A percentile compares a stretch with the other conserved stretches of the same genome.
Conservation (phyloP, 257 asterid species). For the Verbascum thapsus region DNA sequence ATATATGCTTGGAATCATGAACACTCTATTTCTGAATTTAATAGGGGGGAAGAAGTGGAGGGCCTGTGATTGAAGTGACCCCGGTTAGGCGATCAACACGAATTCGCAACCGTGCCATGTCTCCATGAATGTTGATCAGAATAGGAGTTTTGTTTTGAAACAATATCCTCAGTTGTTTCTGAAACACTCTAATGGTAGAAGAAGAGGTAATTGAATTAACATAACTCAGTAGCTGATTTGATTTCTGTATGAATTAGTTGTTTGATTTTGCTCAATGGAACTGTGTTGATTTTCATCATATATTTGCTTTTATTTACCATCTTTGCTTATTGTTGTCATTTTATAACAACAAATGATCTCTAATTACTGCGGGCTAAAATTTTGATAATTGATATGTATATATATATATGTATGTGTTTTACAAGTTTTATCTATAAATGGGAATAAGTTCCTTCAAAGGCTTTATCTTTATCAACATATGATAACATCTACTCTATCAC, state of each 20-base stretch:
- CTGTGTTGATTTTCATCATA: slow-evolving; percentile 4
- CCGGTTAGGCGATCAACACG: slow-evolving; percentile 78
- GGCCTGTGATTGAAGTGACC: slow-evolving; percentile 39
- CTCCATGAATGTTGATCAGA: slow-evolving; percentile 44
- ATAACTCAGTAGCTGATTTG: slow-evolving; percentile 10
- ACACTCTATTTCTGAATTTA: slow-evolving; percentile 21
- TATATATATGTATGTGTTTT: too few species aligned
- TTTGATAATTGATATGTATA: too few species aligned
- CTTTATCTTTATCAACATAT: neutral
- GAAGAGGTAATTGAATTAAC: neutral
- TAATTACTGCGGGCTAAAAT: neutral
- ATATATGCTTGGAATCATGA: too few species aligned
- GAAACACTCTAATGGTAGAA: neutral
- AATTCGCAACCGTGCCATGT: slow-evolving; percentile 52
- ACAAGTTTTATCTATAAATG: neutral
- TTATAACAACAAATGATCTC: neutral
- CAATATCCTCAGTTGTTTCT: slow-evolving; percentile 47
- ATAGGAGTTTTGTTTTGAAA: slow-evolving; percentile 28
- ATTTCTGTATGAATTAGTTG: slow-evolving; percentile 23
- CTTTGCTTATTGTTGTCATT: slow-evolving; percentile 2
- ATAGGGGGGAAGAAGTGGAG: slow-evolving; percentile 52
- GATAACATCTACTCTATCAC: slow-evolving; percentile 3
- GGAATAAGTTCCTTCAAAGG: neutral
- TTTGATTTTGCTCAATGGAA: slow-evolving; percentile 15
- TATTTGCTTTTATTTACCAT: slow-evolving; percentile 13